Evolutionary conservation across 1,284 basidiomycete species (phyloP).

Genomic region (Irpex sp.): DNA sequence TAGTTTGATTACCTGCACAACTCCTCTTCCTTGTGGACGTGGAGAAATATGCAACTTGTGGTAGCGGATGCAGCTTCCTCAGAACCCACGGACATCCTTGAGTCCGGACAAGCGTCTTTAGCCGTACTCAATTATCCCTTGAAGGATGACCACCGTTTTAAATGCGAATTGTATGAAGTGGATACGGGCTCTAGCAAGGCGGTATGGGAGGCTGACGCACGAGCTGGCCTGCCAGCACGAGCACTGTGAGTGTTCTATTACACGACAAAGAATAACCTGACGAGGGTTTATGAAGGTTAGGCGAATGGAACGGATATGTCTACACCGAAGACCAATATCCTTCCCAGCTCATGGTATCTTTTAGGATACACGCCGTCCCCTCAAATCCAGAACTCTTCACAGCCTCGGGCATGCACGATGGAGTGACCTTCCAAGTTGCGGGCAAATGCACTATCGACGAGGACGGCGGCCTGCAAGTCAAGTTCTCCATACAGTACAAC

Average conservation of each 20-base stretch:
- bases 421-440: constrained; percentile 5
- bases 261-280: too few species aligned
- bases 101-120: background rate
- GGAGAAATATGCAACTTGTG: constrained; percentile 13
- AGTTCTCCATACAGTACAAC: constrained; percentile 7
- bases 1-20: constrained; percentile 22
- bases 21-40: constrained; percentile 15
- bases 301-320: constrained; percentile 17
- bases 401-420: constrained; percentile 11
- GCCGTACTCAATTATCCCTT: constrained; percentile 18
- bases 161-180: constrained; percentile 12
- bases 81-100: background rate
- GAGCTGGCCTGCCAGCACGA: constrained; percentile 6
- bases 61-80: background rate
- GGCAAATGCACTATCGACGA: constrained; percentile 8
- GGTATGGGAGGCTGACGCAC: constrained; percentile 2
- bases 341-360: constrained; percentile 13
- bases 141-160: constrained; percentile 12
- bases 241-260: constrained; percentile 10
- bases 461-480: constrained; percentile 6
- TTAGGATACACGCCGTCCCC: constrained; percentile 9
- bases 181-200: background rate
- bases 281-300: constrained; percentile 1
- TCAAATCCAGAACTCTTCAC: constrained; percentile 5
- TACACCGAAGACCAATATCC: constrained; percentile 15